A percentile compares a stretch with the other conserved stretches of the same genome.
These are phyloP conservation scores for Alternaria angustiovoidea DNA, from an alignment of 2,329 filamentous ascomycete genomes.

Conservation along the genomic window DNA sequence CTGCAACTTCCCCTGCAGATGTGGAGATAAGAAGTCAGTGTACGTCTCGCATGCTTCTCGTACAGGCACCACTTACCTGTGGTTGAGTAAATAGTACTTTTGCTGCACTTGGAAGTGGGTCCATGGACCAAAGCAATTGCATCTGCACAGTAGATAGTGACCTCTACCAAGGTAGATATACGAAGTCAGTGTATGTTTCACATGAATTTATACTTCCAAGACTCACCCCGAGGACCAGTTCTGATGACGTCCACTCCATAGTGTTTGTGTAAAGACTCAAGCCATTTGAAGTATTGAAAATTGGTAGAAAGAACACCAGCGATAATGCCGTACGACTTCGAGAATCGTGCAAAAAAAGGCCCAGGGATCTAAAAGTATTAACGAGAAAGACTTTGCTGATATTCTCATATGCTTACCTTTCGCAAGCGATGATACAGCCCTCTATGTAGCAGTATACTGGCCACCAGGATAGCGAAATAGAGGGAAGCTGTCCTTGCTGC, in stretches of 20 bases:
- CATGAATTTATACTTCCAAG: background rate
- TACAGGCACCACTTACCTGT: background rate
- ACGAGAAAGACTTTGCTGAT: background rate
- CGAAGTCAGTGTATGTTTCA: background rate
- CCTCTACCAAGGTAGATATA: slow-evolving; percentile 21
- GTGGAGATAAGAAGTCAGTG: too few relatives aligned
- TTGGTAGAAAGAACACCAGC: slow-evolving; percentile 26
- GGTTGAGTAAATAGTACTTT: slow-evolving; percentile 39
- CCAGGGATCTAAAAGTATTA: slow-evolving; percentile 44
- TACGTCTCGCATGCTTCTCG: too few relatives aligned
- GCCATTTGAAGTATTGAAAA: slow-evolving; percentile 36
- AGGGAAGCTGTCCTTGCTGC: slow-evolving; percentile 21
- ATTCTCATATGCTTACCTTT: slow-evolving; percentile 25
- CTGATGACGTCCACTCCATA: slow-evolving; percentile 46
- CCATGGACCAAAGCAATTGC: slow-evolving; percentile 43
- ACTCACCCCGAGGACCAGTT: slow-evolving; percentile 38
- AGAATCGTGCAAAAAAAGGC: slow-evolving; percentile 47
- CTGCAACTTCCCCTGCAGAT: slow-evolving; percentile 20
- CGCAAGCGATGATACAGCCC: slow-evolving; percentile 52
- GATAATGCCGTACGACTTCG: slow-evolving; percentile 51
- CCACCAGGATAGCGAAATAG: slow-evolving; percentile 33
- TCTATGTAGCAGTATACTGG: slow-evolving; percentile 53
- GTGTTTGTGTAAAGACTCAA: slow-evolving; percentile 34
- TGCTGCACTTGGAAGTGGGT: slow-evolving; percentile 40
- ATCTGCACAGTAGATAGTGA: slow-evolving; percentile 39